Evolutionary conservation across 345 rosid genomes (phyloP), one percentile per base, ranked within the genome.

Genomic region (Aquilaria malaccensis): DNA sequence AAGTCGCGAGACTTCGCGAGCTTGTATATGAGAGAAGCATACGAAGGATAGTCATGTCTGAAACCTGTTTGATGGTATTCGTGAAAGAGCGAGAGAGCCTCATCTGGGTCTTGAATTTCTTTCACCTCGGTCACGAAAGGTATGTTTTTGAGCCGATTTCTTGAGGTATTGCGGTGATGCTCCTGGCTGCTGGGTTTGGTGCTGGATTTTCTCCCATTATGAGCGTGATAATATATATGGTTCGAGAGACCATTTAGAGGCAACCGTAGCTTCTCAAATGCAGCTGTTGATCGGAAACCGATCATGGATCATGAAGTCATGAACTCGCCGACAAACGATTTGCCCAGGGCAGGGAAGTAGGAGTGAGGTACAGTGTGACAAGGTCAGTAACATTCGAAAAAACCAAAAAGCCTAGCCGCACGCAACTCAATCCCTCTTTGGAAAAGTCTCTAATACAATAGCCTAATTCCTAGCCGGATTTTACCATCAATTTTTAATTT

Each of bases 41-140:
- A 83, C 5, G 98, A 89, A 67, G 98, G 83, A 76, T 85, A 93
- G 57, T 85, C 87, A 14, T 87, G 97, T 14, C 75, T 76, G 60
- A 77, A 82, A 30, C 96, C 98, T 77, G 56, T 74, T 58, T 73
- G 63, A 22, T 70, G 81, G 69, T 80, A 73, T 15, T 74, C 77
- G 32, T 84, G 70, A 70, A 87, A 89, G 69, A 92, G 89, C 59
- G 89, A 73, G 52, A 89, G 55, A 0, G 96, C 98, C 60, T 85
- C 80, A 30, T 78, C 83, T 14, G 96, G 72, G 71, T 80, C 76
- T 13, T 59, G 68, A 11, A 67, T 64, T 54, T 75, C 81, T 71
- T 88, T 91, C 70, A 91, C 68, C 52, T 67, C 51, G 31, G 67
- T 52, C 60, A 91, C 54, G 53, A 91, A 91, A 12, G 87, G 90